Evolutionary conservation across 164 flowering plant genomes (phyloP), one percentile per base, ranked within the genome.

Genomic region (Echeveria elegans): DNA sequence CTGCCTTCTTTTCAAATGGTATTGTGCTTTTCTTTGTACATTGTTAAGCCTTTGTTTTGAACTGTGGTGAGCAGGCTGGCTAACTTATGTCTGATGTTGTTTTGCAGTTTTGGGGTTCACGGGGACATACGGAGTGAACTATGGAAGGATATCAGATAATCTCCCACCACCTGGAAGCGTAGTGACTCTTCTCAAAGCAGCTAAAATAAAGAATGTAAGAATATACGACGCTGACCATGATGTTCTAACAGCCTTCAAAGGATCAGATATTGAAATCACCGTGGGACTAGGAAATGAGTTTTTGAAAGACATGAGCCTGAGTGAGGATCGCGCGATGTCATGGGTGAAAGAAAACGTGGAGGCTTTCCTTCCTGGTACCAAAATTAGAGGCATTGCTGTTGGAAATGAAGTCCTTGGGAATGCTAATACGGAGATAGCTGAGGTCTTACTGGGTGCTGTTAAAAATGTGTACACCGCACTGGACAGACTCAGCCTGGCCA

Each of bases 91-190:
- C 34, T n/a, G 28, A 18, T 43, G 14, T 30, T 58, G 10, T 40
- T 92, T 34, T 63, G 68, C 81, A 75, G 78, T 69, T 62, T 38
- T 43, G 32, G 84, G 84, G 7, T 85, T 84, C 73, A 80, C 80
- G 15, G 92, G 96, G 61, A 90, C 95, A 14, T 90, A 85, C 56
- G 96, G 96, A 41, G 76, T 89, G 56, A 89, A 88, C 76, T 92
- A 92, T 69, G 98, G 96, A 32, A 76, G 89, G 53, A 69, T 92
- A 37, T 88, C 96, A 0, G 83, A 92, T 75, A 88, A 90, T 69
- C 60, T 92, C 52, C 98, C 96, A 7, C 28, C 83, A 12, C 95
- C 96, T 0, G 82, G 78, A 19, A 82, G 81, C 52, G 96, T 89
- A 32, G 95, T 83, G 66, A 87, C 86, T 0, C 95, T 92, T 68